A percentile compares a stretch with the other conserved stretches of the same genome.
These are phyloP conservation scores for Camellia sinensis DNA, from an alignment of 148 eudicot genomes.

Conservation along the genomic window DNA sequence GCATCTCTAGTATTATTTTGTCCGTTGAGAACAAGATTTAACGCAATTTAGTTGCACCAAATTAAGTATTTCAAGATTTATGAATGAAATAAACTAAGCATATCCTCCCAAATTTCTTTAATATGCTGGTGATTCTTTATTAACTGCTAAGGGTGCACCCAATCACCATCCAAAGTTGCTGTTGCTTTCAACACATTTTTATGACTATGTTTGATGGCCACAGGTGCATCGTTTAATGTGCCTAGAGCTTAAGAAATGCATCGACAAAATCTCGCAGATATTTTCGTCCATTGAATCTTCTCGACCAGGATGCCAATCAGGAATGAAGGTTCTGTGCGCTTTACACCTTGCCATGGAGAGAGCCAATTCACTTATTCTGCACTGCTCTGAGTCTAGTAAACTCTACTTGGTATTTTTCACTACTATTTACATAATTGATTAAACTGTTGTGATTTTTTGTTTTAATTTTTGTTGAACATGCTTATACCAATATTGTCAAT, in stretches of 20 bases:
- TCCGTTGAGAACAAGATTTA: background rate
- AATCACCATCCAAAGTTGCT: background rate
- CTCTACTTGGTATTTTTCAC: slow-evolving; percentile 7
- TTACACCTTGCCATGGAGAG: slow-evolving; percentile 1
- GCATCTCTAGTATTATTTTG: background rate
- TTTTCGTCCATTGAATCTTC: slow-evolving; percentile 6
- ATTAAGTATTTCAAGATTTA: background rate
- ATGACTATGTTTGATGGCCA: background rate
- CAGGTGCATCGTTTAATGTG: slow-evolving; percentile 10
- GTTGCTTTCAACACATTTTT: background rate
- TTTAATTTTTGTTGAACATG: background rate
- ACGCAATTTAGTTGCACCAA: background rate
- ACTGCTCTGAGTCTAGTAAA: slow-evolving; percentile 6
- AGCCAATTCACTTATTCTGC: slow-evolving; percentile 1
- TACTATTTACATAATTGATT: background rate
- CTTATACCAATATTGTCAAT: background rate
- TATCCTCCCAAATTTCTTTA: background rate
- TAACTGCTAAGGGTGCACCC: background rate
- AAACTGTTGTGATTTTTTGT: background rate
- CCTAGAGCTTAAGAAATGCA: slow-evolving; percentile 2
- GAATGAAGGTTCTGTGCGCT: background rate
- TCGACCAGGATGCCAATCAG: slow-evolving; percentile 10
- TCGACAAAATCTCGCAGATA: background rate
- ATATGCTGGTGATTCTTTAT: background rate
- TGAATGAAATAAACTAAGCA: background rate